Conservation (phyloP, 108 stramenopile genomes). For the Cylindrotheca closterium region DNA sequence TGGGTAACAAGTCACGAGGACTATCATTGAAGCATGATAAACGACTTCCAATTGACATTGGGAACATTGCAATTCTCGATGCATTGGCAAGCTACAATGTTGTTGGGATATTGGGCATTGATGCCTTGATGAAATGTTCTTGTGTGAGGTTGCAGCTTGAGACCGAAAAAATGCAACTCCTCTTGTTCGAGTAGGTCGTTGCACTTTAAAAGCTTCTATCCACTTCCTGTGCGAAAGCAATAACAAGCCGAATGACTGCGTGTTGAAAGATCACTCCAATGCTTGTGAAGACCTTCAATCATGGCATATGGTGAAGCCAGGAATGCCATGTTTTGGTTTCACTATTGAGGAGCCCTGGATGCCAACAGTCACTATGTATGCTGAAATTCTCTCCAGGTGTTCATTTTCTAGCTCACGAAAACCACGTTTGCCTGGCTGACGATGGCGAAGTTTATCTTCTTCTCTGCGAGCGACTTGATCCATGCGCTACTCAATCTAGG, state of each 20-base stretch:
- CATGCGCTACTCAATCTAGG: background rate
- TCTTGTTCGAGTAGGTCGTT: conserved; percentile 1
- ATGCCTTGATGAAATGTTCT: conserved; percentile 58
- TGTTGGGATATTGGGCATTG: conserved; percentile 75
- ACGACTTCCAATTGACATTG: conserved; percentile 63
- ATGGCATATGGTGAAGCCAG: background rate
- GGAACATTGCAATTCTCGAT: conserved; percentile 67
- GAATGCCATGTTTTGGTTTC: background rate
- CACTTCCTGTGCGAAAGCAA: background rate
- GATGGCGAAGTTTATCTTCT: background rate
- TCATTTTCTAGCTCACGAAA: background rate
- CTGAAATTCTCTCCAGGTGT: background rate
- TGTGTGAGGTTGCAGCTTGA: conserved; percentile 23
- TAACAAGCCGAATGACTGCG: no score
- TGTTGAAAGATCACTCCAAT: no score
- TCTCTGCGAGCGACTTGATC: background rate
- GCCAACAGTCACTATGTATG: background rate
- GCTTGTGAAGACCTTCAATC: background rate
- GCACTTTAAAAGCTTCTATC: no score
- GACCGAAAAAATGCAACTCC: background rate
- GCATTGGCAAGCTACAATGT: conserved; percentile 50
- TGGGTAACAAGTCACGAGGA: conserved; percentile 15
- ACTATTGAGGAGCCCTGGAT: background rate
- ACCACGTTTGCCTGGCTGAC: conserved; percentile 1
- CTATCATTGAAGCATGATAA: conserved; percentile 10